Conservation (phyloP, 805 yeast species). For the Cyberlindnera americana region DNA sequence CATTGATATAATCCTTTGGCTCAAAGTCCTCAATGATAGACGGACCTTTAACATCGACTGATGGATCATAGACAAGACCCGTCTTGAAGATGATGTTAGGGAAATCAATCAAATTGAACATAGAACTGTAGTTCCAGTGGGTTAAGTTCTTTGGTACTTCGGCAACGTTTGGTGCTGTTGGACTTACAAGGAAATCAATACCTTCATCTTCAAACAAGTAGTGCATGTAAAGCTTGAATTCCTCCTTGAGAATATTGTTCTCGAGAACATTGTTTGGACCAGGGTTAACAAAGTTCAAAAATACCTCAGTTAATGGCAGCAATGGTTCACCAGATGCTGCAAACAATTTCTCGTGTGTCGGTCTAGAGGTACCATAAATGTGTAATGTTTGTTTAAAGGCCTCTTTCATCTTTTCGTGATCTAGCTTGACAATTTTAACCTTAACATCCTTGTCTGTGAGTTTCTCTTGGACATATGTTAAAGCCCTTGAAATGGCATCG, state of each 20-base stretch:
- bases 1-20: slow-evolving; percentile 30
- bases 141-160: slow-evolving; percentile 59
- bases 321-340: slow-evolving; percentile 69
- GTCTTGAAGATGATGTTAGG: slow-evolving; percentile 68
- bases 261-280: slow-evolving; percentile 59
- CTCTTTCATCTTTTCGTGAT: slow-evolving; percentile 51
- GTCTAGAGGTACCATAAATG: slow-evolving; percentile 60
- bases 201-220: slow-evolving; percentile 49
- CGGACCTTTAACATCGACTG: slow-evolving; percentile 45
- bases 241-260: slow-evolving; percentile 56
- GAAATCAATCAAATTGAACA: slow-evolving; percentile 68
- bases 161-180: slow-evolving; percentile 67
- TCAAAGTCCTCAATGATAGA: slow-evolving; percentile 23
- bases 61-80: slow-evolving; percentile 56
- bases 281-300: slow-evolving; percentile 49
- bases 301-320: slow-evolving; percentile 59
- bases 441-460: slow-evolving; percentile 37
- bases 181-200: slow-evolving; percentile 64
- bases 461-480: slow-evolving; percentile 50
- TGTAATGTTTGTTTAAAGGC: slow-evolving; percentile 48
- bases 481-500: slow-evolving; percentile 57
- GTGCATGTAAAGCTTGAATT: slow-evolving; percentile 52
- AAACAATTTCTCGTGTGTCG: slow-evolving; percentile 50
- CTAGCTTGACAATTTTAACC: slow-evolving; percentile 49
- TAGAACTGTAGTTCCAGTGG: slow-evolving; percentile 78